Conservation (phyloP, 495 filamentous ascomycete species). For the Xylaria telfairii region DNA sequence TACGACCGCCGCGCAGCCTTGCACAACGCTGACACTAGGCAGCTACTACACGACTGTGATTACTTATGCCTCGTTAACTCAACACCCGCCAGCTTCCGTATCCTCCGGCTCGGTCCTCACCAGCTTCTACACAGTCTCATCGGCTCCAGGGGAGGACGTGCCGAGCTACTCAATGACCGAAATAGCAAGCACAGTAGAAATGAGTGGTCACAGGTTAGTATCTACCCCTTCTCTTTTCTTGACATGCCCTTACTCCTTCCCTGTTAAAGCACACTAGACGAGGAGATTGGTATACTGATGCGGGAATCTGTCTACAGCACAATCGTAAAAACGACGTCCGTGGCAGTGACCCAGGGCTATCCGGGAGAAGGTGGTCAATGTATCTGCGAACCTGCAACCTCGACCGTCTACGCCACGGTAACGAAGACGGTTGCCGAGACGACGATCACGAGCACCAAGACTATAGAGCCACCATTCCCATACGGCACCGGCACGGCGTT, state of each 20-base stretch:
- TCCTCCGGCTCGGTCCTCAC: slow-evolving; percentile 19
- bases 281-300: not conserved
- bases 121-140: slow-evolving; percentile 17
- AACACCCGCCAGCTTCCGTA: slow-evolving; percentile 25
- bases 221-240: slow-evolving; percentile 18
- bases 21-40: slow-evolving; percentile 35
- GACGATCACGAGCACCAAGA: slow-evolving; percentile 39
- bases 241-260: slow-evolving; percentile 6
- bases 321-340: not conserved
- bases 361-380: not conserved
- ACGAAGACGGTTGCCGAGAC: slow-evolving; percentile 26
- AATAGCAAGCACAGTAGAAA: slow-evolving; percentile 28
- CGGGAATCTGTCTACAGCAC: not conserved
- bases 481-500: slow-evolving; percentile 28
- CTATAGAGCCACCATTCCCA: slow-evolving; percentile 35
- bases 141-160: slow-evolving; percentile 26
- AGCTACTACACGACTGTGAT: slow-evolving; percentile 37
- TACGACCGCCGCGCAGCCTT: slow-evolving; percentile 21
- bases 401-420: slow-evolving; percentile 25
- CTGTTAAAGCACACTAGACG: not conserved
- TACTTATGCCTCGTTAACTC: slow-evolving; percentile 34
- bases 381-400: slow-evolving; percentile 11
- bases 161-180: slow-evolving; percentile 37
- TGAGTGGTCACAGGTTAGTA: slow-evolving; percentile 33
- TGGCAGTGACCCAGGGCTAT: not conserved